A percentile compares a stretch with the other conserved stretches of the same genome.
Evolutionary conservation across 495 filamentous ascomycete species (phyloP).

Genomic region (Umbilicaria muhlenbergii): DNA sequence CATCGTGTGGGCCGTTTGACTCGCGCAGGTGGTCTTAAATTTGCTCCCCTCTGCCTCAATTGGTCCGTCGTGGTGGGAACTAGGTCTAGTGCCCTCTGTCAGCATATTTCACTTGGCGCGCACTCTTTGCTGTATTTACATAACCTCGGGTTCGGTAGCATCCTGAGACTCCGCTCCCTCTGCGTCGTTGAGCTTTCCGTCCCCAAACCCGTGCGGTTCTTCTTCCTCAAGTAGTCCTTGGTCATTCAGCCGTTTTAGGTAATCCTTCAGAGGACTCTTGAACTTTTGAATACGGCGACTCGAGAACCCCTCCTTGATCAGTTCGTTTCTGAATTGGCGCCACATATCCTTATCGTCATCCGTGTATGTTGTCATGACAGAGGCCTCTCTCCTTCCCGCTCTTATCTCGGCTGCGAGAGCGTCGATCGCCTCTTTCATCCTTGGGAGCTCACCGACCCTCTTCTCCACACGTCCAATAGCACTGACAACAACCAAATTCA

Average conservation of each 20-base stretch:
- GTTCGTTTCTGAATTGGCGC: slow-evolving; percentile 34
- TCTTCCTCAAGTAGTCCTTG: slow-evolving; percentile 7
- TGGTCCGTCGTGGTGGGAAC: no score
- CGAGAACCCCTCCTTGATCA: slow-evolving; percentile 35
- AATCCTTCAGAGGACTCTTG: slow-evolving; percentile 18
- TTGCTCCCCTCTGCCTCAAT: no score
- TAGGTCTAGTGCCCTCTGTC: no score
- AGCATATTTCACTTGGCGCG: no score
- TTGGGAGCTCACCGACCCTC: slow-evolving; percentile 6
- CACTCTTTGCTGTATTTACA: no score
- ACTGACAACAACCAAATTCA: slow-evolving; percentile 5
- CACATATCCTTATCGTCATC: slow-evolving; percentile 33
- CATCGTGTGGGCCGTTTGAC: no score
- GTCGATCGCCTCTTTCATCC: slow-evolving; percentile 5
- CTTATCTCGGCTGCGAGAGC: slow-evolving; percentile 29
- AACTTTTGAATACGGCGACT: slow-evolving; percentile 31
- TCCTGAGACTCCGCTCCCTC: slow-evolving; percentile 7
- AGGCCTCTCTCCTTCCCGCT: slow-evolving; percentile 12
- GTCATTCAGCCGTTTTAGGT: slow-evolving; percentile 8
- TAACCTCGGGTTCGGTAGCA: background rate
- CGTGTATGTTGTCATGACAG: slow-evolving; percentile 18
- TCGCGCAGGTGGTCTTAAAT: no score
- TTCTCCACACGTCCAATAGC: slow-evolving; percentile 8
- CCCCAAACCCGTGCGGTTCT: background rate
- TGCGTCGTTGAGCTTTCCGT: slow-evolving; percentile 16